Evolutionary conservation across 2,329 filamentous ascomycete genomes (phyloP).

Genomic region (Chaetomium strumarium): DNA sequence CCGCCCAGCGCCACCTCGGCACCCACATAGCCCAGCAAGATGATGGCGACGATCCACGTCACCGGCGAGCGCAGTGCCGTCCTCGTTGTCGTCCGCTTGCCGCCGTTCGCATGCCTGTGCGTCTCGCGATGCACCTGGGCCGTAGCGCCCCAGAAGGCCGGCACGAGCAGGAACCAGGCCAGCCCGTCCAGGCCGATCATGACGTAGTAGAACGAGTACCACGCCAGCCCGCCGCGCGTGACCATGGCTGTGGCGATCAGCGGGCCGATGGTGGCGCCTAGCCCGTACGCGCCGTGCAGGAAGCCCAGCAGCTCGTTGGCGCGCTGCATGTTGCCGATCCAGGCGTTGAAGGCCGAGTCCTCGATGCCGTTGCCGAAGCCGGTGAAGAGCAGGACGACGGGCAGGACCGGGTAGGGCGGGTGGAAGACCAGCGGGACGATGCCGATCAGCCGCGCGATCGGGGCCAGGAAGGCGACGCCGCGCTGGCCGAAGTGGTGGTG

Average conservation of each 20-base stretch:
- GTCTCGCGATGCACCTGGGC: slow-evolving; percentile 48
- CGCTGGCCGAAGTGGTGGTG: slow-evolving; percentile 63
- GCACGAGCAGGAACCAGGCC: slow-evolving; percentile 42
- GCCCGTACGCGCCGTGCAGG: slow-evolving; percentile 65
- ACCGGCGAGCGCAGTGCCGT: slow-evolving; percentile 37
- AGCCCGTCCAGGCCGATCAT: slow-evolving; percentile 54
- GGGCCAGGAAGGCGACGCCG: slow-evolving; percentile 62
- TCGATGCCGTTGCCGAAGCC: slow-evolving; percentile 68
- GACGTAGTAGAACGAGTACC: slow-evolving; percentile 73
- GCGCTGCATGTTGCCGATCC: slow-evolving; percentile 64
- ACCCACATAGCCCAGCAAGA: slow-evolving; percentile 74
- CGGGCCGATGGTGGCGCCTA: slow-evolving; percentile 64
- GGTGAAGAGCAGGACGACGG: slow-evolving; percentile 58
- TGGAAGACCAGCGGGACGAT: slow-evolving; percentile 62
- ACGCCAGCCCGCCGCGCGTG: slow-evolving; percentile 52
- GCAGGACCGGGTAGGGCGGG: slow-evolving; percentile 62
- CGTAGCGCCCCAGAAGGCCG: slow-evolving; percentile 59
- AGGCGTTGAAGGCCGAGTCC: slow-evolving; percentile 55
- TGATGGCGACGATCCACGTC: slow-evolving; percentile 68
- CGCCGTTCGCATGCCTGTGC: slow-evolving; percentile 27
- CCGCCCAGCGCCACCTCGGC: slow-evolving; percentile 59
- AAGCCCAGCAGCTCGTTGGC: slow-evolving; percentile 69
- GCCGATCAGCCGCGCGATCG: slow-evolving; percentile 55
- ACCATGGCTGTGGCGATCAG: slow-evolving; percentile 69
- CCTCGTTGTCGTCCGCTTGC: slow-evolving; percentile 41